Conservation (phyloP, 371 early-diverging fungal species). For the Batkoa obscura region DNA sequence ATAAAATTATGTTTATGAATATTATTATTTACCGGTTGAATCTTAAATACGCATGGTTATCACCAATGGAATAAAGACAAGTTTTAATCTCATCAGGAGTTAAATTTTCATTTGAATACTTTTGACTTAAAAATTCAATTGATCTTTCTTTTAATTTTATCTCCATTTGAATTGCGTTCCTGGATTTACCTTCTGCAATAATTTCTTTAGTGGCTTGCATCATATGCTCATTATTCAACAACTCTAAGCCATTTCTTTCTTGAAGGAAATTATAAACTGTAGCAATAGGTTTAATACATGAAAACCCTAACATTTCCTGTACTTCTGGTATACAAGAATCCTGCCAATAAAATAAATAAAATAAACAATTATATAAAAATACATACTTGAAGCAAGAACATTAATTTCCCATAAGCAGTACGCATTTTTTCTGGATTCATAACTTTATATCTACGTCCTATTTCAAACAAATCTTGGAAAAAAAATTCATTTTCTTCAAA, state of each 20-base stretch:
- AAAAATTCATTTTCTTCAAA: conserved; percentile 78
- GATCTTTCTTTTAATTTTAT: conserved; percentile 79
- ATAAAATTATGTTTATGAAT: no score
- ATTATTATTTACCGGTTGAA: conserved; percentile 38
- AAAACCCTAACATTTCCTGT: conserved; percentile 60
- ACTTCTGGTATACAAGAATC: conserved; percentile 80
- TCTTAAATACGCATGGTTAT: conserved; percentile 84
- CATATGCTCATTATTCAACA: conserved; percentile 65
- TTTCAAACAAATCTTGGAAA: conserved; percentile 80
- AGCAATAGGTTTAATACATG: conserved; percentile 59
- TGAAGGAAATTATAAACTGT: conserved; percentile 66
- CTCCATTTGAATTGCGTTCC: conserved; percentile 59
- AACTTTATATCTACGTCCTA: conserved; percentile 91
- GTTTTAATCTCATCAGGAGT: conserved; percentile 56
- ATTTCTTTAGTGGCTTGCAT: conserved; percentile 80
- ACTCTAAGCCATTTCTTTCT: conserved; percentile 30
- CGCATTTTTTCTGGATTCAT: conserved; percentile 98
- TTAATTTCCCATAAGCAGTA: conserved; percentile 79
- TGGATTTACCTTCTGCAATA: conserved; percentile 49
- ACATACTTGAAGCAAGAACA: conserved; percentile 64
- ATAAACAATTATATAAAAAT: background rate
- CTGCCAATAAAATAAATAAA: conserved; percentile 19
- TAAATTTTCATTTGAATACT: conserved; percentile 35
- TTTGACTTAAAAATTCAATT: conserved; percentile 60
- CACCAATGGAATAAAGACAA: conserved; percentile 86